Conservation (phyloP, 139 green algal species). For the Nannochloris sp. region DNA sequence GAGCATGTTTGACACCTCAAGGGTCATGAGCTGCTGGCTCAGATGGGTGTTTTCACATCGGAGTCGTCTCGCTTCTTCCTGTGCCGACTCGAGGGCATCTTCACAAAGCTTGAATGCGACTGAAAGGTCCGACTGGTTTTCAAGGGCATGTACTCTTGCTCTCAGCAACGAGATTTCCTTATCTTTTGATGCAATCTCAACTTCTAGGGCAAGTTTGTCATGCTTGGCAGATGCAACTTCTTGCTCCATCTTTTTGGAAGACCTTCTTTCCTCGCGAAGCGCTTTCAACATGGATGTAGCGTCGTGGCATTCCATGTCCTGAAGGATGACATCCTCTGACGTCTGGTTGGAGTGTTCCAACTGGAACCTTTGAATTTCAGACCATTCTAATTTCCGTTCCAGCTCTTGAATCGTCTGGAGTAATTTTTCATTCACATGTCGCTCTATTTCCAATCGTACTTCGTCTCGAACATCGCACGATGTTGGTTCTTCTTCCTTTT, state of each 20-base stretch:
- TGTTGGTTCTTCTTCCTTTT: no score
- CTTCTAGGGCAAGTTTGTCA: constrained; percentile 16
- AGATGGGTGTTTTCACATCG: constrained; percentile 11
- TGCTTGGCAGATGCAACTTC: neutral
- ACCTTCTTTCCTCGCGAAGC: neutral
- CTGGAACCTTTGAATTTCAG: no score
- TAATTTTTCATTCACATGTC: no score
- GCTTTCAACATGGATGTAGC: neutral
- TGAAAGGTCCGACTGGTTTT: constrained; percentile 8
- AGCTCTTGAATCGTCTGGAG: no score
- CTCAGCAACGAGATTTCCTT: neutral
- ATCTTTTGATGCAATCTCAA: constrained; percentile 11
- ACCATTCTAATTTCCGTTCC: no score
- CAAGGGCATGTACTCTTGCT: constrained; percentile 11
- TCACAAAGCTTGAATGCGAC: constrained; percentile 14
- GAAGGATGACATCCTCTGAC: no score
- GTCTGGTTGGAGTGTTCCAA: no score
- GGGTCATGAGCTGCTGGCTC: neutral
- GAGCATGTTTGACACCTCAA: neutral
- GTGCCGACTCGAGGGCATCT: neutral
- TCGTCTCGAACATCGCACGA: no score
- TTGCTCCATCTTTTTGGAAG: neutral
- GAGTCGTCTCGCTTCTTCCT: neutral
- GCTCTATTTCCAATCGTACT: no score
- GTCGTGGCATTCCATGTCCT: no score